These are phyloP conservation scores for Psidium guajava DNA, from an alignment of 345 rosid species.

Conservation along the genomic window DNA sequence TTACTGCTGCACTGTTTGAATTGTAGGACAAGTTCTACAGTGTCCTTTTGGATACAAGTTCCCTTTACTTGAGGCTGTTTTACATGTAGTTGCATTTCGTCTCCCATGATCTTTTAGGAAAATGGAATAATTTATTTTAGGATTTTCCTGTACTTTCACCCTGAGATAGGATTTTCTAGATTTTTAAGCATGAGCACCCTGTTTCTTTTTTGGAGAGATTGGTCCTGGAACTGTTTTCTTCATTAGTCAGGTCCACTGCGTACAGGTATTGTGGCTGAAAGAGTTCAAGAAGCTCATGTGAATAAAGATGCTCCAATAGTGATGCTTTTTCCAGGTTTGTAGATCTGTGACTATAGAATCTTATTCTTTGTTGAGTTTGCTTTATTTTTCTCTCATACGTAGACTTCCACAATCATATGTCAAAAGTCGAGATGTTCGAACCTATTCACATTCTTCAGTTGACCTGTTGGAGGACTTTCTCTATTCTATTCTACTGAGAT, in stretches of 20 bases:
- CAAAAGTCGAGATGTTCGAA: neutral
- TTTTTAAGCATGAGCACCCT: neutral
- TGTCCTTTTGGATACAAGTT: neutral
- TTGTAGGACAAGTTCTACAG: neutral
- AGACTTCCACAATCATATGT: neutral
- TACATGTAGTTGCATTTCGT: neutral
- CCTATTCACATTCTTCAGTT: neutral
- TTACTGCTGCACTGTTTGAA: neutral
- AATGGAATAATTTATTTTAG: neutral
- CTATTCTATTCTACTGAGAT: neutral
- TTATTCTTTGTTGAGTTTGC: neutral
- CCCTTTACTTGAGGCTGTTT: neutral
- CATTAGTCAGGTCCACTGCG: neutral
- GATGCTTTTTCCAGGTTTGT: conserved; percentile 85
- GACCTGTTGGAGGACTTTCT: neutral
- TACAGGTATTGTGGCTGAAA: conserved; percentile 74
- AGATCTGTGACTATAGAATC: neutral
- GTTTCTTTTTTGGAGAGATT: neutral
- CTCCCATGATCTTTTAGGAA: neutral
- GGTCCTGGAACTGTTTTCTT: neutral
- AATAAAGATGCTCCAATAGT: conserved; percentile 60
- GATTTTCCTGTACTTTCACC: neutral
- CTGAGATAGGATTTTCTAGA: neutral
- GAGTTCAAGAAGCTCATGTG: conserved; percentile 72
- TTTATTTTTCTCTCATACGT: neutral